phyloP scores from a whole-genome alignment of 2,329 filamentous ascomycete species.

The Pseudogymnoascus sp. region DNA sequence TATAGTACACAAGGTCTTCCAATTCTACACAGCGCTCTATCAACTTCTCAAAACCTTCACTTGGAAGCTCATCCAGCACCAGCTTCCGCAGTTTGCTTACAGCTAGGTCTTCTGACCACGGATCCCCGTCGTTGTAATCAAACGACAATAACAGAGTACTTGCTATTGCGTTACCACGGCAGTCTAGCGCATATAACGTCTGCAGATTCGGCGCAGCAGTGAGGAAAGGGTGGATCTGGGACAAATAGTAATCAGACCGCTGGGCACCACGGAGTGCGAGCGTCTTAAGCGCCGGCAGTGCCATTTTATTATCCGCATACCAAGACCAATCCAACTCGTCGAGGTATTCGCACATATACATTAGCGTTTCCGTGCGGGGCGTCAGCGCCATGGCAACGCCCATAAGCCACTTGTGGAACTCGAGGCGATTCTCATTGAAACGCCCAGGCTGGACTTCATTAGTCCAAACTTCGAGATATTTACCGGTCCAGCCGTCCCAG shows the following conservation, averaged over 20 bases:
- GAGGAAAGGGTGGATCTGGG: neutral
- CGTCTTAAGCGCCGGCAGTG: neutral
- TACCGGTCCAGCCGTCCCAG: neutral
- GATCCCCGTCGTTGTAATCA: slow-evolving; percentile 10
- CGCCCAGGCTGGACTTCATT: neutral
- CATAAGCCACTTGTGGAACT: neutral
- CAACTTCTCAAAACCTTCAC: neutral
- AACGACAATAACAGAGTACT: too few species aligned
- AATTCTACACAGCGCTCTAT: neutral
- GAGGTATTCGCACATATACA: neutral
- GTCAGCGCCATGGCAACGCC: neutral
- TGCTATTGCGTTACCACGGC: neutral
- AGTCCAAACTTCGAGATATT: neutral
- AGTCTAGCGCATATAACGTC: neutral
- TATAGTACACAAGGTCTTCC: neutral
- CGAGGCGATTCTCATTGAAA: neutral
- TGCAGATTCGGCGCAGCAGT: neutral
- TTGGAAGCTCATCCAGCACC: neutral
- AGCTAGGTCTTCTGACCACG: slow-evolving; percentile 24
- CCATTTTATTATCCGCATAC: too few species aligned
- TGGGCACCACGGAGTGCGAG: neutral
- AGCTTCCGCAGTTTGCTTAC: slow-evolving; percentile 24
- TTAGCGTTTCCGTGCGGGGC: neutral
- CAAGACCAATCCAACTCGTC: neutral
- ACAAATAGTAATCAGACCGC: neutral